phyloP scores from a whole-genome alignment of 1,284 basidiomycete species.

The Ceratobasidium sp. region DNA sequence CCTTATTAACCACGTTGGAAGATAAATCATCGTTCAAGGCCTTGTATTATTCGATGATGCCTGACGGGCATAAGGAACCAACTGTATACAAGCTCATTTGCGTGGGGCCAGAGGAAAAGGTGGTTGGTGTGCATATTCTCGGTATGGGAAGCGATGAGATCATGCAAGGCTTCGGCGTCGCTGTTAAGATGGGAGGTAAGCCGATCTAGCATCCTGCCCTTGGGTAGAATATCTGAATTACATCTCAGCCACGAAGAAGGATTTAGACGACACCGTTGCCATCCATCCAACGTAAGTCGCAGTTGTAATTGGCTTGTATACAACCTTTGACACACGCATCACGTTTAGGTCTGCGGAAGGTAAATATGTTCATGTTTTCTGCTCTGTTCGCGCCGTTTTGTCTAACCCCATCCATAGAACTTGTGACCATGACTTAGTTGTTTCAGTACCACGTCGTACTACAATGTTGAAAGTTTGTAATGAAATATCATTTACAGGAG shows the following conservation, averaged over 20 bases:
- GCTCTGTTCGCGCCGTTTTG: background rate
- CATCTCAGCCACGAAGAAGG: conserved; percentile 72
- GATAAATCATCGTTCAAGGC: conserved; percentile 83
- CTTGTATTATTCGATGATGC: conserved; percentile 88
- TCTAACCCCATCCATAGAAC: conserved; percentile 35
- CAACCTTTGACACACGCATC: background rate
- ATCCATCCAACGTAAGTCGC: conserved; percentile 78
- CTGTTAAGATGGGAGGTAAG: conserved; percentile 92
- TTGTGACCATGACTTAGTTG: conserved; percentile 44
- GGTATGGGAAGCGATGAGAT: conserved; percentile 91
- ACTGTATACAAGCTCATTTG: conserved; percentile 92
- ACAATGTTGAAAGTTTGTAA: background rate
- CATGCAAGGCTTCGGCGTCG: conserved; percentile 93
- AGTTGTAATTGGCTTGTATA: conserved; percentile 44
- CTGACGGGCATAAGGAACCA: conserved; percentile 88
- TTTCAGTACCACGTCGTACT: background rate
- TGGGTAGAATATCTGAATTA: background rate
- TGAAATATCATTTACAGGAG: no score
- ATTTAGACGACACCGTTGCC: conserved; percentile 88
- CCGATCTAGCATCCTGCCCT: conserved; percentile 33
- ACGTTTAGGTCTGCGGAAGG: conserved; percentile 44
- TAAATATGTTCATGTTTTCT: conserved; percentile 14
- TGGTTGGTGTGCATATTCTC: conserved; percentile 94
- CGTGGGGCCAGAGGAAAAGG: conserved; percentile 86
- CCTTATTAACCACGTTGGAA: conserved; percentile 38